Evolutionary conservation across 805 yeast genomes (phyloP), one percentile per base, ranked within the genome.

Genomic region (Wickerhamomyces xylosicus): DNA sequence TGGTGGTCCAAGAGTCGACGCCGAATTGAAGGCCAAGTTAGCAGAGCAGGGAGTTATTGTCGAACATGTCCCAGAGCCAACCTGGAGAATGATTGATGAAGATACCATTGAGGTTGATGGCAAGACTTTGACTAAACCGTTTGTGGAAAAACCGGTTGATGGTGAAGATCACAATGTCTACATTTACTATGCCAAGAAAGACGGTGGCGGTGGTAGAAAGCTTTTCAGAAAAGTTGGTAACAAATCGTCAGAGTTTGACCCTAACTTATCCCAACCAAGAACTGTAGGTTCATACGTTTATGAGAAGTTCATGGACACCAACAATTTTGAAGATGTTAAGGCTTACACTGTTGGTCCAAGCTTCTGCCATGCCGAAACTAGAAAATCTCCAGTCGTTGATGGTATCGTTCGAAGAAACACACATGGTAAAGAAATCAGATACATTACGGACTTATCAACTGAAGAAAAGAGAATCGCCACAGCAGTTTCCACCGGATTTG

Each of bases 341-440:
- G 97, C 97, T 0, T 92, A 92, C 59, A 92, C 99, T 1, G 97
- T 92, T 4, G 97, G 98, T 1, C 77, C 81, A 3, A 66, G 66
- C 16, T 92, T 74, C 54, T 92, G 98, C 57, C 99, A 92, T 59
- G 99, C 98, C 0, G 99, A 92, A 57, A 92, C 99, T 1, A 73
- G 99, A 54, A 92, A 92, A 59, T 86, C 96, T 0, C 99, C 99
- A 1, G 98, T 92, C 3, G 98, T 92, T n/a, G 99, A 92, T 63
- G 99, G 99, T 35, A 85, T 92, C 41, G 99, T 92, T 19, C 73
- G 97, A 54, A 74, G 99, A 58, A 92, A 92, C 56, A 89, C 97
- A 1, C 95, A 89, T 53, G 99, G 99, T 35, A 92, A 92, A 59
- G 99, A 92, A 62, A 80, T 92, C 35, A 72, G 99, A 46, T 92